Base-by-base conservation (phyloP, 192 early-diverging fungal genomes). In the Dissophora globulifera region DNA sequence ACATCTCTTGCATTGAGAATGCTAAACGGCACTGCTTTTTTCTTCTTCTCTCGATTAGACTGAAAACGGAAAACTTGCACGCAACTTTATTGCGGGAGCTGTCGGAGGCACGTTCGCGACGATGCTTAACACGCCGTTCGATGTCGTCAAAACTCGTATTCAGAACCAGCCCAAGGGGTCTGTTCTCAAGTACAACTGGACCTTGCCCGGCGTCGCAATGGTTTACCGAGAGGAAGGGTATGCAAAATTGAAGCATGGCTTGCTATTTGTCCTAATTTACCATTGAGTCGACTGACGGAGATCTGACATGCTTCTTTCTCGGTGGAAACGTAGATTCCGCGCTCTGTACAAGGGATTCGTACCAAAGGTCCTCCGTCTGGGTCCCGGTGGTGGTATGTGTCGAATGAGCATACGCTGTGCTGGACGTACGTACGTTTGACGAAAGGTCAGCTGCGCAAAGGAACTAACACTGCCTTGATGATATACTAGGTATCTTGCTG, bases 101-200 rank as follows among this genome's bases (percentile, higher is more conserved):
- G 88, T 96, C 69, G 96, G 96, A 56, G 96, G 96, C 31, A 96
- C 94, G 13, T 84, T 96, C 58, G 96, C 94, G 32, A 98, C 96
- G 5, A 87, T 94, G 41, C 80, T 94, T 40, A 98, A 98, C 82
- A 97, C 94, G 17, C 96, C 96, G 19, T 90, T 95, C 43, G 96
- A 98, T 83, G 96, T 98, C 26, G 95, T 96, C 58, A 98, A 98
- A 87, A 95, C 95, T 6, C 88, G 96, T 53, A 91, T 98, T 51
- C 96, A 98, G 81, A 92, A 93, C 82, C 87, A 93, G 65, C 74
- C 83, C 17, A 88, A 88, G 29, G 83, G 78, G 31, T 80, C 81
- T 1, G 86, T 91, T 2, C 86, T 83, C 50, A 95, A 94, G 80
- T 98, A 98, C 80, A 92, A 92, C 84, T 95, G 95, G 88, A 86